Base-by-base conservation (phyloP, 2,329 filamentous ascomycete genomes). In the Nothopassalora personata region DNA sequence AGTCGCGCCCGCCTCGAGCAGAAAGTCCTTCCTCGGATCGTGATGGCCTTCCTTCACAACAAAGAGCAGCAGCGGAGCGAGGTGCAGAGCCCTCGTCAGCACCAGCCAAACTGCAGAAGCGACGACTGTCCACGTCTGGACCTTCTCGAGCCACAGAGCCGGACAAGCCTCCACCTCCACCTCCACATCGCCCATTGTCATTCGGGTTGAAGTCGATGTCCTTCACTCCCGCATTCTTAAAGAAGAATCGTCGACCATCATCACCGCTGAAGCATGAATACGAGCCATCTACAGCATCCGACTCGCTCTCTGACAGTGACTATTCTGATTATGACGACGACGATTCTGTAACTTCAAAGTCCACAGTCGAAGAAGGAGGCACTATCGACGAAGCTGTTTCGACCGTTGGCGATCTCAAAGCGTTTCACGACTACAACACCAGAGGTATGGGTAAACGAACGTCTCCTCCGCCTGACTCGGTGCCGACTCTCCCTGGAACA, bases 191-290 rank as follows among this genome's bases (percentile, higher is more conserved):
- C 43, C 61, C 67, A 52, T 57, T 62, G 11, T 67, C 66, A 1
- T 48, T 70, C 23, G 70, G 69, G 15, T 51, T 69, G 43, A 66
- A 64, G 33, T 57, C 67, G 23, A 61, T 64, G 47, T 70, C 71
- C 3, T 66, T 74, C 55, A 74, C 72, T 13, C 71, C 72, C 7
- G 69, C 67, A 3, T 74, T 74, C 61, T 50, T 74, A 46, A 71
- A 69, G 63, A 64, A 80, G 73, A 73, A 87, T 70, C 85, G 92
- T 48, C 85, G 91, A 18, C 88, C 86, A 1, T 97, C 94, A 0
- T 99, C 94, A 1, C 94, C 94, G 0, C 79, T 99, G 53, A 99
- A 99, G 77, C 93, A 97, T 71, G 93, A 99, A 75, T 99, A 97
- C 68, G 87, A 92, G 63, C 93, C 93, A 13, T 97, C 94, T 15